Evolutionary conservation across 192 early-diverging fungal species (phyloP), one percentile per base, ranked within the genome.

Genomic region (Backusella macrospora): DNA sequence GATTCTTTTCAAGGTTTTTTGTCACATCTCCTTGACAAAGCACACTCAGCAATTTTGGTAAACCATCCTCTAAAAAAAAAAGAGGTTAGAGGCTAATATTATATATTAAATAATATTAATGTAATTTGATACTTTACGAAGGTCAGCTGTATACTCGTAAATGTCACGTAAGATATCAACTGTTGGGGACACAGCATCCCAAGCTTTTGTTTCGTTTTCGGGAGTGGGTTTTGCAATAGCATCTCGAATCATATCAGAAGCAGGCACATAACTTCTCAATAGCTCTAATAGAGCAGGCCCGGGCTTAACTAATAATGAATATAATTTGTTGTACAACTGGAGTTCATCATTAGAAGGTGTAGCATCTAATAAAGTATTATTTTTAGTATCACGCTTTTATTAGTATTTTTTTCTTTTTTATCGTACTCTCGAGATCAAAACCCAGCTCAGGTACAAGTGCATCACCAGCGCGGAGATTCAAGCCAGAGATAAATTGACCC

Each of bases 161-260:
- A 92, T 95, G 68, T 88, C 85, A 67, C 86, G 85, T 76, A 99
- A 82, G 69, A 93, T 90, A 34, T 76, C 72, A 10, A 96, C 95
- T 6, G 91, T 92, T 47, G 96, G 96, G 21, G 86, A 84, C 39
- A 99, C 84, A 70, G 89, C 90, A 63, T 88, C 81, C 97, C 96
- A 99, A 34, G 94, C 96, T 43, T 86, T 90, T 40, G 94, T 88
- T 78, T 99, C 97, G 76, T 93, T 91, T 59, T 95, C 92, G 37
- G 86, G 85, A 39, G 88, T 91, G 13, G 96, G 96, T 37, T 84
- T 82, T 23, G 91, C 90, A 71, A 99, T 96, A 42, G 97, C 97
- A 86, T 90, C 78, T 38, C 93, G 87, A 76, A 95, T 95, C 67
- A 85, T 81, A 14, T 94, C 92, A 63, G 88, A 88, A 79, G 89